Conservation (phyloP, 2,329 filamentous ascomycete genomes). For the Leptographium procerum region DNA sequence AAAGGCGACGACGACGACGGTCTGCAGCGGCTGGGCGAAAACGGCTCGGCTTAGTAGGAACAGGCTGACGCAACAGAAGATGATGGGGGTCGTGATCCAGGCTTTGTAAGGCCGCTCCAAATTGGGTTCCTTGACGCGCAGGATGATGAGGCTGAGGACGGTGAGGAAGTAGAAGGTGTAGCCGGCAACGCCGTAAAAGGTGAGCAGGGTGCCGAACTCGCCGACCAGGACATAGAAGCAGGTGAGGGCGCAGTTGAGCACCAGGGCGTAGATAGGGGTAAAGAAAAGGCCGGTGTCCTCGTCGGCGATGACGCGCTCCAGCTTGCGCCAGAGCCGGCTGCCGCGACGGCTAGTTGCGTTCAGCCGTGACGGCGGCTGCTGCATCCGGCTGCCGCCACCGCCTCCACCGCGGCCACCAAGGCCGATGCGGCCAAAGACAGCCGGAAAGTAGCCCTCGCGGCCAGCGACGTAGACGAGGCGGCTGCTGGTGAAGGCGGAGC, state of each 20-base stretch:
- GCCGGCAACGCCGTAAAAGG: constrained; percentile 93
- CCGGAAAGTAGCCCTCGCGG: constrained; percentile 87
- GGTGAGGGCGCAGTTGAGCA: constrained; percentile 68
- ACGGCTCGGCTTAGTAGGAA: constrained; percentile 83
- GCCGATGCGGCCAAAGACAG: constrained; percentile 73
- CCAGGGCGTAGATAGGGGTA: constrained; percentile 86
- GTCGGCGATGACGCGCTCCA: constrained; percentile 60
- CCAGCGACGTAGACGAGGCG: constrained; percentile 88
- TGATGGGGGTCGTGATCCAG: constrained; percentile 94
- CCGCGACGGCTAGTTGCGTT: constrained; percentile 36
- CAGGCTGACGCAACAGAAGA: constrained; percentile 94
- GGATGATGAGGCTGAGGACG: constrained; percentile 82
- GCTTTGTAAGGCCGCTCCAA: constrained; percentile 87
- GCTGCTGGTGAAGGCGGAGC: constrained; percentile 84
- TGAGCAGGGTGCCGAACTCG: constrained; percentile 83
- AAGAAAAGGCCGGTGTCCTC: constrained; percentile 72
- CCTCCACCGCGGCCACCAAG: constrained; percentile 30
- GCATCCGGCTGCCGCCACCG: background rate
- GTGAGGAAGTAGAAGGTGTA: constrained; percentile 97
- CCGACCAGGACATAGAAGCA: constrained; percentile 70
- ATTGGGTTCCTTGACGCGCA: constrained; percentile 76
- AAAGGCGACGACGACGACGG: constrained; percentile 74
- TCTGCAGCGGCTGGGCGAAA: constrained; percentile 85
- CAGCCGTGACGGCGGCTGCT: constrained; percentile 18
- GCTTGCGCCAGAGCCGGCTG: constrained; percentile 44